Evolutionary conservation across 2,329 filamentous ascomycete genomes (phyloP), one percentile per base, ranked within the genome.

Genomic region (Beauveria caledonica): DNA sequence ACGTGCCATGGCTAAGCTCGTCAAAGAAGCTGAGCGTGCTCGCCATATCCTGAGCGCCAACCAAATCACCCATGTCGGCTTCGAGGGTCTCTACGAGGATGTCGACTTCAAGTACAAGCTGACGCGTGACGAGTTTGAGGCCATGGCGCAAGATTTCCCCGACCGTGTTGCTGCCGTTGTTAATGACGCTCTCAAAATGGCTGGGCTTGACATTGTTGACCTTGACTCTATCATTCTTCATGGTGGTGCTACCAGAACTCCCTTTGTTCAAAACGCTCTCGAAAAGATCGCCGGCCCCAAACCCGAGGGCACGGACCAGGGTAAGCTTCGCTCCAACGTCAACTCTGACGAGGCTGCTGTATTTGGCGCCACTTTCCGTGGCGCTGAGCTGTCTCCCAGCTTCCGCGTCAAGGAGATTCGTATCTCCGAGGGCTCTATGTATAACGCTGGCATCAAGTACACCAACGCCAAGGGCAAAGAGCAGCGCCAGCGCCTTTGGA

Each of bases 381-480:
- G 90, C 55, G 94, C 94, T 57, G 86, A 90, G 67, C 81, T 99
- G 62, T 97, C 91, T 75, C 92, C 93, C 45, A 93, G 89, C 72
- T 99, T 99, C 85, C 88, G 92, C 63, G 94, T 99, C 71, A 99
- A 97, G 81, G 94, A 97, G 70, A 99, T 99, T 65, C 83, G 89
- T 62, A 85, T 89, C 56, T 82, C 79, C n/a, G 94, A 99, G 68
- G 85, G 83, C 23, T 83, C 89, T 46, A 80, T 81, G 48, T 97
- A 94, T 71, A 78, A 86, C 2, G 82, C 88, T 29, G 86, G 86
- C 60, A 82, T 96, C 68, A 89, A 87, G 72, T 96, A 90, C 84
- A 84, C 78, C 42, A 79, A 78, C 62, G 80, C 84, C 61, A 85
- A 88, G 64, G 82, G 84, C 45, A 89, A 93, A 76, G 78, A 84